phyloP scores from a whole-genome alignment of 495 filamentous ascomycete species.

The Podospora bellae-mahoneyi region DNA sequence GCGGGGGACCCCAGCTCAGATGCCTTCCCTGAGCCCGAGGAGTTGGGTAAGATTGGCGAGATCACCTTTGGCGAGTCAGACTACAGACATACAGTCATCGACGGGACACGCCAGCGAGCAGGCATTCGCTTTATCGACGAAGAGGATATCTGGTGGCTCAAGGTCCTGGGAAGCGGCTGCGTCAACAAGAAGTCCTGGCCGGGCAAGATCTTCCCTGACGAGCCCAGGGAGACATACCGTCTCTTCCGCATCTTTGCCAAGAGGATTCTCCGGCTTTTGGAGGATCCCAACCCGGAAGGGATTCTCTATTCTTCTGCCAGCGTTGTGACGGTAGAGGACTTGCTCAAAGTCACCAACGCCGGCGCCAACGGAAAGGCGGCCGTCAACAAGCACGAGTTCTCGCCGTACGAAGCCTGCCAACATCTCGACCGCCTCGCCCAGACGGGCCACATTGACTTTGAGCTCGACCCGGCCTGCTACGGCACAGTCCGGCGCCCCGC shows the following conservation, averaged over 20 bases:
- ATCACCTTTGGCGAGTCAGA: neutral
- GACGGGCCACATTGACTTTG: constrained; percentile 23
- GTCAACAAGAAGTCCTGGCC: constrained; percentile 23
- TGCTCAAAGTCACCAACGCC: constrained; percentile 29
- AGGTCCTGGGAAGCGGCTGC: constrained; percentile 19
- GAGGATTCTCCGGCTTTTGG: constrained; percentile 29
- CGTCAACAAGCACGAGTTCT: constrained; percentile 24
- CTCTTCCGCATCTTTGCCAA: constrained; percentile 32
- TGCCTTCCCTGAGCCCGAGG: neutral
- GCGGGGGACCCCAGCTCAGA: neutral
- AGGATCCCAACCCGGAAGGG: constrained; percentile 22
- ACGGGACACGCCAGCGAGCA: neutral
- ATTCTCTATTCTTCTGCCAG: constrained; percentile 18
- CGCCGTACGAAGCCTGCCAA: constrained; percentile 27
- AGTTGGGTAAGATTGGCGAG: neutral
- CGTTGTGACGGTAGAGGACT: constrained; percentile 25
- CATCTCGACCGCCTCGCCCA: constrained; percentile 28
- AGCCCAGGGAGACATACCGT: constrained; percentile 20
- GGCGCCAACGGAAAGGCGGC: constrained; percentile 12
- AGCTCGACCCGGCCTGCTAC: constrained; percentile 23
- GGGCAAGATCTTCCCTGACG: constrained; percentile 11
- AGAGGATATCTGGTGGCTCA: constrained; percentile 28
- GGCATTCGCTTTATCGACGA: constrained; percentile 12
- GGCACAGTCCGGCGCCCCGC: constrained; percentile 26
- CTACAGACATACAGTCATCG: neutral